Evolutionary conservation across 75 land plant genomes (phyloP), one percentile per base, ranked within the genome.

Genomic region (Larix kaempferi): DNA sequence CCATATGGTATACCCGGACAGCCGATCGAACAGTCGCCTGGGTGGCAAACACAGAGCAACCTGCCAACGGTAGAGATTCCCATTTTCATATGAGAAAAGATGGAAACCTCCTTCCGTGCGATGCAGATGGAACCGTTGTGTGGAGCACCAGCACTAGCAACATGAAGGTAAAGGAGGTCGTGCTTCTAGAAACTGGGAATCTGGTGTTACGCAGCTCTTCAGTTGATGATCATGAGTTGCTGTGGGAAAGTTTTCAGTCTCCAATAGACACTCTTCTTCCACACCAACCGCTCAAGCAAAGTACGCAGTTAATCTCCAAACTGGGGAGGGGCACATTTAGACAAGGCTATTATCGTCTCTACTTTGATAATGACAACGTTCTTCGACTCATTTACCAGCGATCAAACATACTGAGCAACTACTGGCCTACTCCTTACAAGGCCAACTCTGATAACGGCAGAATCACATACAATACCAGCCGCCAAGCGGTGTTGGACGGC

Each of bases 241-340:
- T 82, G n/a, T 82, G 84, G 84, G 82, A 82, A 63, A 78, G 77
- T 54, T 82, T 73, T 27, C 77, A 78, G n/a, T 54, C 12, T 52
- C 84, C 84, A 22, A 80, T 59, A 17, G 76, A 82, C 59, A 82
- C 81, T 7, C 81, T 82, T 26, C 64, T 23, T 22, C 26, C 26
- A 25, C 1, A 23, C 10, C 64, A 61, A 8, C 10, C 12, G 1
- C 64, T 61, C 27, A 61, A 61, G 11, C 2, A 6, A 44, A 0
- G 13, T n/a, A n/a, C n/a, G 8, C 64, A 61, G 29, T 61, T 61
- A 61, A 27, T 61, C 10, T 61, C 29, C 64, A 61, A 14, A 1
- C n/a, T 61, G 15, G 12, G 29, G 14, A 7, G 2, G 12, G 2
- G 2, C 23, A 23, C 26, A 10, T n/a, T 61, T 25, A 2, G 14